Evolutionary conservation across 768 basidiomycete genomes (phyloP).

Genomic region (Boletus eberwhitei): DNA sequence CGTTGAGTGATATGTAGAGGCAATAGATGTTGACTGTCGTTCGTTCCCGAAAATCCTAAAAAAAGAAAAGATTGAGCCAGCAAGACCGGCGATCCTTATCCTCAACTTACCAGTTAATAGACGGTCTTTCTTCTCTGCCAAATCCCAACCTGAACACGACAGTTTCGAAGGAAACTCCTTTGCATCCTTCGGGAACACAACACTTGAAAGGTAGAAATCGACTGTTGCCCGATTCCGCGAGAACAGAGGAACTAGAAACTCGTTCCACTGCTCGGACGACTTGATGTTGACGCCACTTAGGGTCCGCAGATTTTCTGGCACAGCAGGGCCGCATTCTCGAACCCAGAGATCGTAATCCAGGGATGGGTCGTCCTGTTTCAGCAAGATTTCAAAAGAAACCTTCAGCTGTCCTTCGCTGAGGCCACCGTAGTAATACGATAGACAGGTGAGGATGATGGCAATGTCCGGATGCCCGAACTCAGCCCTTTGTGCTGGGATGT

Average conservation of each 20-base stretch:
- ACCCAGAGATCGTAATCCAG: slow-evolving; percentile 35
- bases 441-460: slow-evolving; percentile 34
- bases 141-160: slow-evolving; percentile 37
- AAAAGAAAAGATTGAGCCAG: not conserved
- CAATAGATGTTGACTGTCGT: slow-evolving; percentile 37
- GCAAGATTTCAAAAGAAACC: slow-evolving; percentile 27
- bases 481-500: slow-evolving; percentile 35
- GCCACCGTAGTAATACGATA: slow-evolving; percentile 38
- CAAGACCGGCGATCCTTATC: not conserved
- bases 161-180: slow-evolving; percentile 36
- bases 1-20: slow-evolving; percentile 33
- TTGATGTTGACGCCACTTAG: slow-evolving; percentile 27
- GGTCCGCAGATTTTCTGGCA: slow-evolving; percentile 20
- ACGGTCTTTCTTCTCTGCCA: slow-evolving; percentile 26
- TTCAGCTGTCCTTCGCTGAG: slow-evolving; percentile 30
- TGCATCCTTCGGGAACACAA: slow-evolving; percentile 38
- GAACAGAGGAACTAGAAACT: slow-evolving; percentile 29
- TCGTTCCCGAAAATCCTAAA: slow-evolving; percentile 39
- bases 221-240: slow-evolving; percentile 28
- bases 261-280: slow-evolving; percentile 26
- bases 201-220: slow-evolving; percentile 36
- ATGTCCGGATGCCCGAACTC: slow-evolving; percentile 40
- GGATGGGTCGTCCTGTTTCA: slow-evolving; percentile 30
- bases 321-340: not conserved
- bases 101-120: slow-evolving; percentile 14